These are phyloP conservation scores for Aspergillus clavatus DNA, from an alignment of 2,329 filamentous ascomycete species.

Conservation along the genomic window DNA sequence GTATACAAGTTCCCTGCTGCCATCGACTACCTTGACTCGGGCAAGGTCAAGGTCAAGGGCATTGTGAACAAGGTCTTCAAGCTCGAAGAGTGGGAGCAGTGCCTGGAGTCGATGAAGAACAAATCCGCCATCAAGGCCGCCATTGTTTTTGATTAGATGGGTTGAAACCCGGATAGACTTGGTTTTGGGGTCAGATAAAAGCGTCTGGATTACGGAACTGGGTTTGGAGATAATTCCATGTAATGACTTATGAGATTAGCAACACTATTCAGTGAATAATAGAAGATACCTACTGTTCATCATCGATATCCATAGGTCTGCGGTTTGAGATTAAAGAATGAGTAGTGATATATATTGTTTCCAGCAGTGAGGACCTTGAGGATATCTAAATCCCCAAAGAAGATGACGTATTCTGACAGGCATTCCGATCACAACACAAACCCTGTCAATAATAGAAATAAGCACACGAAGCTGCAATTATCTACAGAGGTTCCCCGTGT, in stretches of 20 bases:
- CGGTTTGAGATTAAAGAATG: no score
- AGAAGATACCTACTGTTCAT: no score
- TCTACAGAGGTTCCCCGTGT: no score
- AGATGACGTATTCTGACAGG: no score
- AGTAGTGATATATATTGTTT: no score
- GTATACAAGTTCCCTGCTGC: slow-evolving; percentile 65
- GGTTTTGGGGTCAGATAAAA: neutral
- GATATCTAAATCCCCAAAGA: no score
- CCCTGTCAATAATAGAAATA: no score
- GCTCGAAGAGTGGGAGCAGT: slow-evolving; percentile 68
- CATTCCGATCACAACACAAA: no score
- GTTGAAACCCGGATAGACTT: slow-evolving; percentile 1
- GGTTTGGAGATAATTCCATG: neutral
- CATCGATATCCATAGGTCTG: no score
- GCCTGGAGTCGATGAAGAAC: slow-evolving; percentile 65
- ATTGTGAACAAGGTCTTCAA: slow-evolving; percentile 71
- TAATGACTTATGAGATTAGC: neutral
- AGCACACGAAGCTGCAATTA: no score
- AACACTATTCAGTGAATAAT: neutral
- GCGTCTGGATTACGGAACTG: neutral
- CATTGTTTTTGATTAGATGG: slow-evolving; percentile 62
- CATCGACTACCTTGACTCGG: slow-evolving; percentile 48
- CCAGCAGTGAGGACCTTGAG: no score
- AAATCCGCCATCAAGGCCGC: slow-evolving; percentile 71
- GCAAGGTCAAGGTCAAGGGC: slow-evolving; percentile 50